These are phyloP conservation scores for Agaricales sp. DNA, from an alignment of 1,284 basidiomycete species.

Conservation along the genomic window DNA sequence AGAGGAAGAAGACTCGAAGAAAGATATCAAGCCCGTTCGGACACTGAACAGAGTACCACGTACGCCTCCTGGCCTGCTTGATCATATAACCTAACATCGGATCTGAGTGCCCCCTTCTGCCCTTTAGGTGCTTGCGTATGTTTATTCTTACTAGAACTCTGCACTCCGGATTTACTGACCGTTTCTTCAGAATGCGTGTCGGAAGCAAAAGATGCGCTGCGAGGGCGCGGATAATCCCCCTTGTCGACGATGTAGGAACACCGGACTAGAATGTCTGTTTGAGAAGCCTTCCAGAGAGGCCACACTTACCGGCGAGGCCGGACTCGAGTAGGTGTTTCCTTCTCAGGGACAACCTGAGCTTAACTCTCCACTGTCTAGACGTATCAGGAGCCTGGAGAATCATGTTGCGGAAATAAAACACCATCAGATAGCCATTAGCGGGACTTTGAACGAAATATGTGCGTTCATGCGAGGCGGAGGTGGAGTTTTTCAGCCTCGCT, in stretches of 20 bases:
- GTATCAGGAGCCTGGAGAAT: slow-evolving; percentile 74
- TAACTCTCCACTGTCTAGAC: slow-evolving; percentile 34
- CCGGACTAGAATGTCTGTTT: slow-evolving; percentile 79
- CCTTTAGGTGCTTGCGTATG: slow-evolving; percentile 65
- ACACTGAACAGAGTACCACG: slow-evolving; percentile 76
- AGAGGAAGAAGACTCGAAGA: slow-evolving; percentile 33
- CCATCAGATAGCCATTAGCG: slow-evolving; percentile 62
- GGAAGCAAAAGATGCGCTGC: slow-evolving; percentile 83
- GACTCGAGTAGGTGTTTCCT: slow-evolving; percentile 61
- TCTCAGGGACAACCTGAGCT: slow-evolving; percentile 9
- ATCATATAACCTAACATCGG: slow-evolving; percentile 12
- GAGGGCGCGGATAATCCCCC: slow-evolving; percentile 89
- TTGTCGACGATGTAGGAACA: slow-evolving; percentile 80
- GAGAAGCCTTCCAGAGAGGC: slow-evolving; percentile 83
- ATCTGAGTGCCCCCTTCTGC: slow-evolving; percentile 19
- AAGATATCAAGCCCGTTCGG: slow-evolving; percentile 62
- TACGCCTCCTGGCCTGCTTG: slow-evolving; percentile 29
- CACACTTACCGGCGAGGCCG: slow-evolving; percentile 76
- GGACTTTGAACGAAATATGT: slow-evolving; percentile 68
- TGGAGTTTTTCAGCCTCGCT: slow-evolving; percentile 38
- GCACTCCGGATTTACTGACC: background rate
- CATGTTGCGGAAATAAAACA: slow-evolving; percentile 73
- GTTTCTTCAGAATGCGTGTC: slow-evolving; percentile 60
- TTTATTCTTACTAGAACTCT: slow-evolving; percentile 11
- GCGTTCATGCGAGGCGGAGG: slow-evolving; percentile 44